A percentile compares a stretch with the other conserved stretches of the same genome.
phyloP scores from a whole-genome alignment of 2,329 filamentous ascomycete genomes.

The Sarocladium kiliense region DNA sequence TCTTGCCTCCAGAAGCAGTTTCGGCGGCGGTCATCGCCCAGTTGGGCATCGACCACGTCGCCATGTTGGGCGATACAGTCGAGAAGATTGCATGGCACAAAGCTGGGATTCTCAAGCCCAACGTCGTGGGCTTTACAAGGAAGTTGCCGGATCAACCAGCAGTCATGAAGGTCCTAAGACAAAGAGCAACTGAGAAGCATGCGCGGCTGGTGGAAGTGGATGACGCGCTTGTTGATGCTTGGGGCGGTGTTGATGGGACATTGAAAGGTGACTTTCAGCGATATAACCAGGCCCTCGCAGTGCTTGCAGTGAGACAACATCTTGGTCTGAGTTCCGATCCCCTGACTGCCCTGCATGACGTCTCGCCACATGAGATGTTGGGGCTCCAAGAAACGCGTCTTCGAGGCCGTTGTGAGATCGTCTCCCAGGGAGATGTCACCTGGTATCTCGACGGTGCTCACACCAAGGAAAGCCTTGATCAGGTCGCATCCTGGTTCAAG shows the following conservation, averaged over 20 bases:
- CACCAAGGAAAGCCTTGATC: constrained; percentile 74
- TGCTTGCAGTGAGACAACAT: constrained; percentile 52
- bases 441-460: constrained; percentile 90
- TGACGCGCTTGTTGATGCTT: constrained; percentile 30
- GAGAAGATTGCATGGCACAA: constrained; percentile 89
- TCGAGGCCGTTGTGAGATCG: constrained; percentile 71
- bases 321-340: constrained; percentile 29
- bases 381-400: constrained; percentile 65
- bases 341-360: constrained; percentile 17
- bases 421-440: constrained; percentile 45
- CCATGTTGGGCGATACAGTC: constrained; percentile 72
- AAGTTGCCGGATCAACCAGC: constrained; percentile 24
- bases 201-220: constrained; percentile 37
- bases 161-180: constrained; percentile 48
- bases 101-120: constrained; percentile 74
- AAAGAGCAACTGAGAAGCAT: constrained; percentile 53
- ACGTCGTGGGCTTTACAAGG: constrained; percentile 34
- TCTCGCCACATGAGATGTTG: constrained; percentile 44
- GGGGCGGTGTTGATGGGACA: constrained; percentile 35
- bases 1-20: constrained; percentile 59
- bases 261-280: constrained; percentile 50
- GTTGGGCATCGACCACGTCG: constrained; percentile 79
- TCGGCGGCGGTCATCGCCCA: constrained; percentile 71
- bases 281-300: constrained; percentile 54
- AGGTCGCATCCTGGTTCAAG: constrained; percentile 74